These are phyloP conservation scores for Diddensiella santjacobensis DNA, from an alignment of 805 yeast genomes.

Conservation along the genomic window DNA sequence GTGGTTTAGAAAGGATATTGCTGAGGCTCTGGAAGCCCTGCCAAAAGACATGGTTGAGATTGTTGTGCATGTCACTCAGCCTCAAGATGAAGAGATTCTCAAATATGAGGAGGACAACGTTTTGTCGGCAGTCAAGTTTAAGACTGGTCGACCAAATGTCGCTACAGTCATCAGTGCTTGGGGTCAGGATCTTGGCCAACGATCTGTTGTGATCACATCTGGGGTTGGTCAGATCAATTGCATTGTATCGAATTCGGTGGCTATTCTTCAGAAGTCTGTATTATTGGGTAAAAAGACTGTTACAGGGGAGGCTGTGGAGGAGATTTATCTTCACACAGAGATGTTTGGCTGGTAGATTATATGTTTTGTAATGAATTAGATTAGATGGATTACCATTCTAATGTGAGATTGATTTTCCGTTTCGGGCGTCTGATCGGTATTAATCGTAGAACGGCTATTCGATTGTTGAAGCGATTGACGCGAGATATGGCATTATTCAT, in stretches of 20 bases:
- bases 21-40: constrained; percentile 1
- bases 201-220: constrained; percentile 14
- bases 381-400: neutral
- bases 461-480: neutral
- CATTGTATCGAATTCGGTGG: constrained; percentile 16
- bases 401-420: neutral
- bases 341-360: neutral
- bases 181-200: constrained; percentile 16
- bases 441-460: constrained; percentile 2
- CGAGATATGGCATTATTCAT: neutral
- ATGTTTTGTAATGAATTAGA: neutral
- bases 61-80: constrained; percentile 8
- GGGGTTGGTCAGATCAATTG: constrained; percentile 12
- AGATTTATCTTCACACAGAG: constrained; percentile 20
- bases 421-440: neutral
- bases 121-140: neutral
- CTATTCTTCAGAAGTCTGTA: constrained; percentile 14
- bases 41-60: constrained; percentile 7
- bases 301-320: constrained; percentile 12
- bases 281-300: constrained; percentile 7
- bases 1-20: constrained; percentile 15
- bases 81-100: neutral
- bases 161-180: neutral
- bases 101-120: neutral
- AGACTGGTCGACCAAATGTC: constrained; percentile 12